Base-by-base conservation (phyloP, 768 basidiomycete genomes). In the Cystofilobasidium capitatum region DNA sequence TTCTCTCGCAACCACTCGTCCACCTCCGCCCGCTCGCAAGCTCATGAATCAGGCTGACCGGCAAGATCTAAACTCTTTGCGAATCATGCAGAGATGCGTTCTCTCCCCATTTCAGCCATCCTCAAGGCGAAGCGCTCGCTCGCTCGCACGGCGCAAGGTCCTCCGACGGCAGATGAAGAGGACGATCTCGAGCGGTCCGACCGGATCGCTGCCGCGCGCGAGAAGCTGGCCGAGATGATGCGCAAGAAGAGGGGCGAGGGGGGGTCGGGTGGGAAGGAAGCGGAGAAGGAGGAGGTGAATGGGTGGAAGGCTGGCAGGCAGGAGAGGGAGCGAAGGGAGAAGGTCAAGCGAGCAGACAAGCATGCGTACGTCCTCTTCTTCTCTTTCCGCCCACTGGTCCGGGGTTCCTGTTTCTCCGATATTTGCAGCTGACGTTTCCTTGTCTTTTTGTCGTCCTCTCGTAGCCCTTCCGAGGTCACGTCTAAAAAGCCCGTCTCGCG, bases 401-500 rank as follows among this genome's bases (percentile, higher is more conserved):
- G n/a, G n/a, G n/a, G n/a, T n/a, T n/a, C n/a, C n/a, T n/a, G n/a
- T n/a, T n/a, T n/a, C n/a, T n/a, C n/a, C n/a, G n/a, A 2, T 26
- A n/a, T 6, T 37, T 1, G 20, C 40, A 17, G 39, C 5, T 37
- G 24, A 36, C 10, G 39, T 13, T 33, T 39, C 36, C 45, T 20
- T 16, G 6, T 24, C 10, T 45, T n/a, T 20, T 57, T 45, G 14
- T 37, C 26, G 65, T 54, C 29, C 45, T 33, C 58, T 59, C 44
- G 31, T 69, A 93, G 92, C 1, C 92, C 92, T 1, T 81, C 79
- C 37, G 90, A 91, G 71, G 80, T 89, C 62, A 86, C 88, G 20
- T 90, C 91, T 0, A 96, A 92, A 76, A 83, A 82, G 72, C 89
- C 89, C 1, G 88, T 93, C 20, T 83, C 86, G 8, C 83, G 92